Conservation (phyloP, 768 basidiomycete genomes). For the Kwoniella dendrophila region DNA sequence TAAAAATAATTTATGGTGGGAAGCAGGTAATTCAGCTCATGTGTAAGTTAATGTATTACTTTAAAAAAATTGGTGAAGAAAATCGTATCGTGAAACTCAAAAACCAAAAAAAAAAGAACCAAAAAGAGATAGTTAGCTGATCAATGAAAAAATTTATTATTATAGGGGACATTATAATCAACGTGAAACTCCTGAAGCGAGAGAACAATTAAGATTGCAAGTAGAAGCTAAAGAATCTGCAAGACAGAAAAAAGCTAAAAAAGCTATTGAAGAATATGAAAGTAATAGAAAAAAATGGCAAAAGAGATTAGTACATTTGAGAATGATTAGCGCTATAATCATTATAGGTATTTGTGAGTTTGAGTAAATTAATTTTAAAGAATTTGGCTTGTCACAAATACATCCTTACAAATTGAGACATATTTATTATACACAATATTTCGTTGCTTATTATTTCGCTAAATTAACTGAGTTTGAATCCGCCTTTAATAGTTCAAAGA, state of each 20-base stretch:
- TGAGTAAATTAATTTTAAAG: background rate
- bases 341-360: slow-evolving; percentile 44
- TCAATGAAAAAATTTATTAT: background rate
- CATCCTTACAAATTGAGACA: too few species aligned
- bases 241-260: slow-evolving; percentile 32
- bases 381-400: background rate
- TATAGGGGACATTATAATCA: slow-evolving; percentile 48
- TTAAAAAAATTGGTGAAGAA: too few species aligned
- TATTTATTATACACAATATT: too few species aligned
- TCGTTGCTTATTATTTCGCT: too few species aligned
- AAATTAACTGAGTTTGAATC: background rate
- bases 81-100: too few species aligned
- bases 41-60: slow-evolving; percentile 46
- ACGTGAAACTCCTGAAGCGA: slow-evolving; percentile 37
- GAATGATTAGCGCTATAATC: slow-evolving; percentile 39
- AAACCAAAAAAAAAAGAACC: too few species aligned
- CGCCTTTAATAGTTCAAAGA: slow-evolving; percentile 37
- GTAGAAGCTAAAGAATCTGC: slow-evolving; percentile 35
- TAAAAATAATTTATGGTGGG: slow-evolving; percentile 50
- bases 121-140: too few species aligned
- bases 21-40: slow-evolving; percentile 46
- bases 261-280: slow-evolving; percentile 32
- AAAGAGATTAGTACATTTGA: slow-evolving; percentile 40
- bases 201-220: slow-evolving; percentile 30
- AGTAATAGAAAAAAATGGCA: slow-evolving; percentile 38